Conservation (phyloP, 768 basidiomycete genomes). For the Rhizopogon vesiculosus region DNA sequence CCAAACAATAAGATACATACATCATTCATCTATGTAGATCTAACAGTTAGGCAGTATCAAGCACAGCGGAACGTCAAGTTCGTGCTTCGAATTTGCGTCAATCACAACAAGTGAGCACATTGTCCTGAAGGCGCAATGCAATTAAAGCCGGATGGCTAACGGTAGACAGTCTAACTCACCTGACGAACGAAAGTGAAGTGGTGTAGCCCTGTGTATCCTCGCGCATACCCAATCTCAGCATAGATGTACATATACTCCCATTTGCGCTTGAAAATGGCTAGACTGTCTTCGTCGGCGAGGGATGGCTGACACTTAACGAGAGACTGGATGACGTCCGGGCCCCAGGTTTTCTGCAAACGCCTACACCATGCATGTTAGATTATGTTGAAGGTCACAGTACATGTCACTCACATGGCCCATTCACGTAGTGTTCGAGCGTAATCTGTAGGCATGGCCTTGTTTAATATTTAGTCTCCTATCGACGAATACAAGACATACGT, state of each 20-base stretch:
- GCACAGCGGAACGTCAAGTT: no score
- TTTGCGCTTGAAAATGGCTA: conserved; percentile 34
- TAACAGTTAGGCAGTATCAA: no score
- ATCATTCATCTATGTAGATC: no score
- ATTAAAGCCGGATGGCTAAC: no score
- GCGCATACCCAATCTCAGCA: conserved; percentile 14
- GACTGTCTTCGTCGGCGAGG: conserved; percentile 15
- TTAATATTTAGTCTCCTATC: neutral
- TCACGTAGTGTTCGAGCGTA: conserved; percentile 18
- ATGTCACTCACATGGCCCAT: conserved; percentile 19
- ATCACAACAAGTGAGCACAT: neutral
- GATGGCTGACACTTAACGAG: conserved; percentile 8
- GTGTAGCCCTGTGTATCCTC: conserved; percentile 8
- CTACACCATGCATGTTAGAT: neutral
- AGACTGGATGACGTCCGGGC: neutral
- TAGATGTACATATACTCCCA: conserved; percentile 26
- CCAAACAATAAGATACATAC: no score
- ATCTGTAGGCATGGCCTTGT: conserved; percentile 2
- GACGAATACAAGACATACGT: conserved; percentile 5
- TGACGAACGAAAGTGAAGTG: neutral
- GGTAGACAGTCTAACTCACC: no score
- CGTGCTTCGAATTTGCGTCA: neutral
- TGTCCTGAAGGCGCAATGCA: neutral
- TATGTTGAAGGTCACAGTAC: neutral
- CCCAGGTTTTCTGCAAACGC: conserved; percentile 11